Evolutionary conservation across 2,329 filamentous ascomycete genomes (phyloP).

Genomic region (Lasiodiplodia theobromae): DNA sequence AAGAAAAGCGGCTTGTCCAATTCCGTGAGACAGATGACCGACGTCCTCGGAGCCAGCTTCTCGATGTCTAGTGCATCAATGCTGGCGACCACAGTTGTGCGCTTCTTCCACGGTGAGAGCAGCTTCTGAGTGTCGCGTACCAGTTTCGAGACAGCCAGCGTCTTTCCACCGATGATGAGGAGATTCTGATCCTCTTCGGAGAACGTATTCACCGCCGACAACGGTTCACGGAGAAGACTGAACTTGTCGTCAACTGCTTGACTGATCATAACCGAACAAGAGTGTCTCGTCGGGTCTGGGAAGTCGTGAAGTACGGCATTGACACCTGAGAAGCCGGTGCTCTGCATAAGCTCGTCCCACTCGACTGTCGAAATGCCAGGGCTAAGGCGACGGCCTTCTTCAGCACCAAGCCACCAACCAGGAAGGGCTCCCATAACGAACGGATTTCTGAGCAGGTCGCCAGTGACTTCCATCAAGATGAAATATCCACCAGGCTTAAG

Average conservation of each 20-base stretch:
- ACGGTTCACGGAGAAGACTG: conserved; percentile 31
- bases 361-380: conserved; percentile 32
- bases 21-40: conserved; percentile 11
- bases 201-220: not conserved
- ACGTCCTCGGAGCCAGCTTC: not conserved
- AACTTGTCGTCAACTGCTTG: conserved; percentile 35
- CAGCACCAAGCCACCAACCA: conserved; percentile 46
- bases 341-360: conserved; percentile 7
- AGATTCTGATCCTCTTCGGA: too few relatives aligned
- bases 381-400: conserved; percentile 39
- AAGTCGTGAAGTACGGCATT: not conserved
- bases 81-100: not conserved
- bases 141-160: conserved; percentile 2
- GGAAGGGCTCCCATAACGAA: conserved; percentile 33
- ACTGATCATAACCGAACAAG: conserved; percentile 30
- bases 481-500: conserved; percentile 21
- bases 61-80: not conserved
- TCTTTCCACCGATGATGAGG: not conserved
- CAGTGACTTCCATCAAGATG: conserved; percentile 46
- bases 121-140: conserved; percentile 3
- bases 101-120: not conserved
- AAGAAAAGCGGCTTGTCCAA: conserved; percentile 12
- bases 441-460: not conserved
- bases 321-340: conserved; percentile 12
- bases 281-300: not conserved